phyloP scores from a whole-genome alignment of 352 stramenopile species.

The Globisporangium solare region DNA sequence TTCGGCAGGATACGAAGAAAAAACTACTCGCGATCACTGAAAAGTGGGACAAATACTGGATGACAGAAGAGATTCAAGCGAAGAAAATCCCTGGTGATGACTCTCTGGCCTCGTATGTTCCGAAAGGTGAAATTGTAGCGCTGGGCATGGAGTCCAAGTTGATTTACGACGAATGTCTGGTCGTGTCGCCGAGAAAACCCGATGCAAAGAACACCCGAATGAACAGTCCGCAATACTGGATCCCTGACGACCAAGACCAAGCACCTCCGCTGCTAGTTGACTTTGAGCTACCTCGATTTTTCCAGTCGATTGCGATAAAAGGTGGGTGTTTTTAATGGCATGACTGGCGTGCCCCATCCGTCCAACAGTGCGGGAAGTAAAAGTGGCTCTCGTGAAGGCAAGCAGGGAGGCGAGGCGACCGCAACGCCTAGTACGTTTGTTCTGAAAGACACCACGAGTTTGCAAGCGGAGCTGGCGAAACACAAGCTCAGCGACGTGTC shows the following conservation, averaged over 20 bases:
- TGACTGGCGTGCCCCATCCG: slow-evolving; percentile 7
- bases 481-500: slow-evolving; percentile 42
- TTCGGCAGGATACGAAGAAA: slow-evolving; percentile 32
- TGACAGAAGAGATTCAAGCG: slow-evolving; percentile 8
- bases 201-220: slow-evolving; percentile 61
- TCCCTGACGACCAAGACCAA: slow-evolving; percentile 43
- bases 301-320: slow-evolving; percentile 57
- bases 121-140: slow-evolving; percentile 46
- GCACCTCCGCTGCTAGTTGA: slow-evolving; percentile 61
- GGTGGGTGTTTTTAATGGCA: slow-evolving; percentile 36
- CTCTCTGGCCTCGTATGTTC: slow-evolving; percentile 16
- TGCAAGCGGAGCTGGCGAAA: slow-evolving; percentile 28
- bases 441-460: slow-evolving; percentile 27
- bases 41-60: slow-evolving; percentile 30
- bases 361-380: slow-evolving; percentile 1
- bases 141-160: slow-evolving; percentile 60
- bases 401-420: not conserved
- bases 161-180: slow-evolving; percentile 52
- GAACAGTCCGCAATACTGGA: slow-evolving; percentile 56
- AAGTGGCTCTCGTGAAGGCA: not conserved
- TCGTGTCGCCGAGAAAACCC: slow-evolving; percentile 43
- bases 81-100: not conserved
- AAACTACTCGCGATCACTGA: slow-evolving; percentile 25
- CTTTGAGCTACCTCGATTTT: slow-evolving; percentile 60
- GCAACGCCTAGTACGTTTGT: slow-evolving; percentile 26